phyloP scores from a whole-genome alignment of 2,329 filamentous ascomycete species.

The Leptoxyphium fumago region DNA sequence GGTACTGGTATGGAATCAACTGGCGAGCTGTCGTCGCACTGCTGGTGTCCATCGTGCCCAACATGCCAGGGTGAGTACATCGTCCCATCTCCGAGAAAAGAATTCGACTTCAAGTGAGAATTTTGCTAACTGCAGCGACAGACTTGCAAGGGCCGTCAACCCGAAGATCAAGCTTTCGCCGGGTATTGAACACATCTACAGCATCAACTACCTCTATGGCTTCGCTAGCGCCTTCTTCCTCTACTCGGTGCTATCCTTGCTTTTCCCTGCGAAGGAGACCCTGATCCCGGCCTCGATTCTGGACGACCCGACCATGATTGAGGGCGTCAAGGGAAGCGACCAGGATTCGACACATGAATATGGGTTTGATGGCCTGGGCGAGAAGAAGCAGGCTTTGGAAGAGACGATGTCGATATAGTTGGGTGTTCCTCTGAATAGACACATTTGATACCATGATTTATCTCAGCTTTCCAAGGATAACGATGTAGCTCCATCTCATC shows the following conservation, averaged over 20 bases:
- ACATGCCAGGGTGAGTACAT: constrained; percentile 32
- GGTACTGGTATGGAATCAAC: constrained; percentile 40
- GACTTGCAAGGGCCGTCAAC: constrained; percentile 31
- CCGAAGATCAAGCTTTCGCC: constrained; percentile 25
- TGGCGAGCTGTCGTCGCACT: constrained; percentile 46
- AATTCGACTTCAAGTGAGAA: background rate
- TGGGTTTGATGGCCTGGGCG: background rate
- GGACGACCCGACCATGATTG: background rate
- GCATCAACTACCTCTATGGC: constrained; percentile 52
- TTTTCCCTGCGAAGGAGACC: constrained; percentile 36
- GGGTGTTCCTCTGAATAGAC: too few relatives aligned
- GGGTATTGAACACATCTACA: constrained; percentile 41
- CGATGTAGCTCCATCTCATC: too few relatives aligned
- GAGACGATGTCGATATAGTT: background rate
- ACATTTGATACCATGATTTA: too few relatives aligned
- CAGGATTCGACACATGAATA: background rate
- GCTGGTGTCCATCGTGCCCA: constrained; percentile 41
- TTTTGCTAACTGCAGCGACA: background rate
- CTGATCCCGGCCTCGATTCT: constrained; percentile 22
- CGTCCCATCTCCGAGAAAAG: constrained; percentile 1
- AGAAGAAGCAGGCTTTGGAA: background rate
- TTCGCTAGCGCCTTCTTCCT: constrained; percentile 42
- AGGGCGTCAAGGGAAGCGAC: background rate
- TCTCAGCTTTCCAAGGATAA: too few relatives aligned
- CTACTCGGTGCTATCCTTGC: constrained; percentile 36